Conservation (phyloP, 331 rosid genomes). For the Stylosanthes scabra region DNA sequence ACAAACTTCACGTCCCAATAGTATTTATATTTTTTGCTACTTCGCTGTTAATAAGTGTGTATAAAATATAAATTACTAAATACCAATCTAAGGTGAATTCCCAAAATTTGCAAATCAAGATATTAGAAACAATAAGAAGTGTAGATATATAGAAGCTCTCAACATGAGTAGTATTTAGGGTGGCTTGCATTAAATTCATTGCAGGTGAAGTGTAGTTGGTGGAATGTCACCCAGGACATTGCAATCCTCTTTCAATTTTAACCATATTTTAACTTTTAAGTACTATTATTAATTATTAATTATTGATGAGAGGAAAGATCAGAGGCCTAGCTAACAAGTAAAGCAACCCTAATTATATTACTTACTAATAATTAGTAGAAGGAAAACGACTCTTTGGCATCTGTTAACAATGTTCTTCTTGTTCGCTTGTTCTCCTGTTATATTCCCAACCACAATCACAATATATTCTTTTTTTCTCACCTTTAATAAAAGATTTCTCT, state of each 20-base stretch:
- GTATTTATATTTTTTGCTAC: too few species aligned
- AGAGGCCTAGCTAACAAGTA: slow-evolving; percentile 30
- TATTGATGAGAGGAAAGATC: slow-evolving; percentile 18
- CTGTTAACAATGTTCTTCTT: slow-evolving; percentile 8
- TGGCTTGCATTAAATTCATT: slow-evolving; percentile 15
- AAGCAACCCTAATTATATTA: slow-evolving; percentile 20
- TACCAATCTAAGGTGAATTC: too few species aligned
- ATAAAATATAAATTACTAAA: too few species aligned
- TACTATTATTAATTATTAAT: too few species aligned
- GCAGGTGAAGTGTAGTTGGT: slow-evolving; percentile 29
- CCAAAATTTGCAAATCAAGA: too few species aligned
- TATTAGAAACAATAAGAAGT: too few species aligned
- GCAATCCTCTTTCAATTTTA: slow-evolving; percentile 26
- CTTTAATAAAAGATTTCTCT: not conserved
- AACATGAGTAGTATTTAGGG: slow-evolving; percentile 1
- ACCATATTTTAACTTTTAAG: slow-evolving; percentile 20
- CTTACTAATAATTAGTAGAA: not conserved
- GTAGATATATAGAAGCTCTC: too few species aligned
- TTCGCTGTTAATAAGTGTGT: too few species aligned
- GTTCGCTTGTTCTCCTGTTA: not conserved
- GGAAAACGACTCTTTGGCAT: slow-evolving; percentile 36
- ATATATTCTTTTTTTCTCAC: not conserved
- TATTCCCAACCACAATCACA: slow-evolving; percentile 25
- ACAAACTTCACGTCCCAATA: too few species aligned
- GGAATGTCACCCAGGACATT: slow-evolving; percentile 35